Base-by-base conservation (phyloP, 2,329 filamentous ascomycete species). In the Ophiostoma piceae region DNA sequence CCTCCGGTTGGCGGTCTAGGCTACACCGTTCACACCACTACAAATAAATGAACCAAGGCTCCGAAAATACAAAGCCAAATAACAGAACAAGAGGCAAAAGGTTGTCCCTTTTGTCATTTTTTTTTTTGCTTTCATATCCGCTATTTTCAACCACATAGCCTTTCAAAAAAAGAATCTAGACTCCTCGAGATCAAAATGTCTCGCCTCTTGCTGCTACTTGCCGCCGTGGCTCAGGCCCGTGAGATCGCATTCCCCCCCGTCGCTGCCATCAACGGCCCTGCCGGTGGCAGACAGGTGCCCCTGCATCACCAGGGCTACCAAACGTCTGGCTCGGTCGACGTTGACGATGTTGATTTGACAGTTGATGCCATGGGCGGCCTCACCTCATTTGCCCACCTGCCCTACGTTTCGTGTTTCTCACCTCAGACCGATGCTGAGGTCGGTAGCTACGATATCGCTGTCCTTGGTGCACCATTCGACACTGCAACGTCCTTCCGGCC, bases 301-400 rank as follows among this genome's bases (percentile, higher is more conserved):
- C 26, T 54, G 37, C 65, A 67, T 16, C 65, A 47, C 14, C 32
- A 22, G 69, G 68, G 35, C 43, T 37, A 14, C 71, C 70, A 37
- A 72, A 77, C 5, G 16, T 39, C 32, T 41, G 62, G 62, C 35
- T 39, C 62, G 11, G 11, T 39, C 35, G 19, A 39, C 12, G 19
- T 65, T 35, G 76, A 79, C 57, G 76, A 79, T 43, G 73, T 82
- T 16, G 79, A 83, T 67, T 80, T 83, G 29, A 71, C 78, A 8
- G 79, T 76, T 16, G 79, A 78, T 16, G 79, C 81, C 71, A 80
- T 82, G 73, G 76, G 77, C 51, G 89, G 90, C 54, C 85, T 92
- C 68, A 85, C 84, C 67, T 89, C 86, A 66, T 90, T 88, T 75
- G 87, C 85, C 29, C 87, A 88, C 75, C 78, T 89, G 67, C 83